phyloP scores from a whole-genome alignment of 352 stramenopile species.

The Globisporangium polare region DNA sequence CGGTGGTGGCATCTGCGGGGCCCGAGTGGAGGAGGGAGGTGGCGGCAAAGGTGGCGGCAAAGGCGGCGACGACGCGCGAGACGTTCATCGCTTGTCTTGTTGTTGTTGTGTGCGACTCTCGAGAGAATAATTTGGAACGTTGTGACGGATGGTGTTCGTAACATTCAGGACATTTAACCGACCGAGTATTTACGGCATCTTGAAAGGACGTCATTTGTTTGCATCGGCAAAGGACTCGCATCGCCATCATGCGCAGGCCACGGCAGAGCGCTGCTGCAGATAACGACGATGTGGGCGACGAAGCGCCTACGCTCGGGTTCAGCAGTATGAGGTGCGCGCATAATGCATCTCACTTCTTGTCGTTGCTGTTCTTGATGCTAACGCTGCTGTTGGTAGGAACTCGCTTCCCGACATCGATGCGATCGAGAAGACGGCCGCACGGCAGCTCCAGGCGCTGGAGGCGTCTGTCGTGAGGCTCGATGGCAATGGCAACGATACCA shows the following conservation, averaged over 20 bases:
- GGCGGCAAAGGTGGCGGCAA: neutral
- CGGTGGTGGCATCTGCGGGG: neutral
- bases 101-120: neutral
- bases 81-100: neutral
- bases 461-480: constrained; percentile 9
- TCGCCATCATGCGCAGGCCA: neutral
- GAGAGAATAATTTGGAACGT: neutral
- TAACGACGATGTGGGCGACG: no score
- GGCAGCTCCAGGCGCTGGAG: constrained; percentile 20
- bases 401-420: constrained; percentile 19
- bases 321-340: constrained; percentile 26
- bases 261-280: neutral
- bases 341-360: neutral
- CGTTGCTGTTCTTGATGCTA: neutral
- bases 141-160: neutral
- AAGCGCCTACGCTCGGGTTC: no score
- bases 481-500: constrained; percentile 14
- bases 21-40: neutral
- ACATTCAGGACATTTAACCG: neutral
- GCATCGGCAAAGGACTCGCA: neutral
- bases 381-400: constrained; percentile 12
- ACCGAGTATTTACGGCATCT: neutral
- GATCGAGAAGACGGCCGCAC: constrained; percentile 25
- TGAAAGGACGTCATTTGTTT: neutral
- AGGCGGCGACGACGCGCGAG: neutral